phyloP scores from a whole-genome alignment of 2,329 filamentous ascomycete genomes.

The Cladosporium velox region DNA sequence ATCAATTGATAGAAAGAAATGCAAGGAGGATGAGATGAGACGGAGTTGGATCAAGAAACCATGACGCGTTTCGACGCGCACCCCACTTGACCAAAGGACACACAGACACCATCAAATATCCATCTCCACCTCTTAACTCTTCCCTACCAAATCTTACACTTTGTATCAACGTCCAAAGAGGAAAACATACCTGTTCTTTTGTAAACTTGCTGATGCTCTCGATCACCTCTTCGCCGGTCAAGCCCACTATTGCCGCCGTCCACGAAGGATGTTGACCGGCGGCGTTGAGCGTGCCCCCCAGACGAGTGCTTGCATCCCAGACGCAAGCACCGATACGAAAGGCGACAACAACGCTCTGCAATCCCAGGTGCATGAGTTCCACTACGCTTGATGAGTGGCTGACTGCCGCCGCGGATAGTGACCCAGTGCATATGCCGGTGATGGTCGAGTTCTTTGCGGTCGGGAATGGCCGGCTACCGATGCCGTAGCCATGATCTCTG shows the following conservation, averaged over 20 bases:
- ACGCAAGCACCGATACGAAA: conserved; percentile 47
- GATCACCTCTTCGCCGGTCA: neutral
- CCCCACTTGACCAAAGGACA: too few relatives aligned
- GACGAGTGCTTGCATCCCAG: neutral
- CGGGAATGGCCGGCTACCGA: conserved; percentile 24
- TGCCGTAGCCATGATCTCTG: conserved; percentile 19
- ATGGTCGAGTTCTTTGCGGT: conserved; percentile 22
- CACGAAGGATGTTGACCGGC: neutral
- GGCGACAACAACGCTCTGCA: conserved; percentile 43
- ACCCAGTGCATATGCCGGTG: conserved; percentile 30
- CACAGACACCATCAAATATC: too few relatives aligned
- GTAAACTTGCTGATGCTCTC: neutral
- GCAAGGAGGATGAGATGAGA: too few relatives aligned
- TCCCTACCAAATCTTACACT: too few relatives aligned
- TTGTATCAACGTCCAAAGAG: too few relatives aligned
- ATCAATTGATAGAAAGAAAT: too few relatives aligned
- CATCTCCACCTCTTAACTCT: too few relatives aligned
- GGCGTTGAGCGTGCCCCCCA: neutral
- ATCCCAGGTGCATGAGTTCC: conserved; percentile 24
- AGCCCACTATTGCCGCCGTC: neutral
- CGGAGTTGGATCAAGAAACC: too few relatives aligned
- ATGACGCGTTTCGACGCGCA: too few relatives aligned
- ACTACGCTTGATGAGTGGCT: conserved; percentile 24
- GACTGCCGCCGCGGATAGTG: conserved; percentile 28
- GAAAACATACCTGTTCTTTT: neutral